Conservation (phyloP, 1,284 basidiomycete genomes). For the Mycosarcoma mackinlayi region DNA sequence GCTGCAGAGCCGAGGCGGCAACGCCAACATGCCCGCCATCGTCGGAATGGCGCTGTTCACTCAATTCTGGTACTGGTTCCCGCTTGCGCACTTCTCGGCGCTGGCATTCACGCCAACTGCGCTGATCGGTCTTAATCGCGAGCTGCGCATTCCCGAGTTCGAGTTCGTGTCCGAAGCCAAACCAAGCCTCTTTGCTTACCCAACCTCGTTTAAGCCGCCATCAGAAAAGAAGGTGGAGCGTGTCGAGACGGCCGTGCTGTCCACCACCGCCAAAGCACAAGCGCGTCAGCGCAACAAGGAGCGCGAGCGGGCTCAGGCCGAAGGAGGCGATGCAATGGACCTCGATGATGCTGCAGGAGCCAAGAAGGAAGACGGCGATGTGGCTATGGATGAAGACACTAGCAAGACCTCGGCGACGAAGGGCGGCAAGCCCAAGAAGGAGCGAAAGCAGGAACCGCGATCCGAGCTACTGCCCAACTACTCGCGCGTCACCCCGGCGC, state of each 20-base stretch:
- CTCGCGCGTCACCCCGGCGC: conserved; percentile 89
- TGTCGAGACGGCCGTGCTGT: conserved; percentile 67
- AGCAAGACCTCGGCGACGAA: conserved; percentile 26
- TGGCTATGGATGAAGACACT: conserved; percentile 53
- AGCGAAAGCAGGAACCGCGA: conserved; percentile 78
- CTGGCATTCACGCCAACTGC: conserved; percentile 67
- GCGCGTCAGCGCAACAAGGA: conserved; percentile 65
- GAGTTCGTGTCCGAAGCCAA: conserved; percentile 63
- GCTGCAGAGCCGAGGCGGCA: conserved; percentile 62
- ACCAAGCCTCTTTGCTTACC: conserved; percentile 66
- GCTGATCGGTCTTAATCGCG: conserved; percentile 63
- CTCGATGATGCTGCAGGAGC: conserved; percentile 45
- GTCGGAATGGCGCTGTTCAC: conserved; percentile 68
- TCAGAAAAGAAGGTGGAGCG: conserved; percentile 66
- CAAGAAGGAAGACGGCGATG: conserved; percentile 43
- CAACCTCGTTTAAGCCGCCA: conserved; percentile 58
- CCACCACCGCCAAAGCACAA: conserved; percentile 66
- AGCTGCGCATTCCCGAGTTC: conserved; percentile 63
- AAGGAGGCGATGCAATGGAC: conserved; percentile 60
- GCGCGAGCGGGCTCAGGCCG: conserved; percentile 55
- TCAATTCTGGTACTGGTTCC: conserved; percentile 69
- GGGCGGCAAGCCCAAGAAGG: conserved; percentile 50
- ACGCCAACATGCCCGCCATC: conserved; percentile 66
- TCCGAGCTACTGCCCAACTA: conserved; percentile 86
- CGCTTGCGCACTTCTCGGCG: conserved; percentile 66